Percentiles rank a stretch among this genome's conserved stretches.
Evolutionary conservation across 1,139 yeast genomes (phyloP).

Genomic region (Zygoascus sp.): DNA sequence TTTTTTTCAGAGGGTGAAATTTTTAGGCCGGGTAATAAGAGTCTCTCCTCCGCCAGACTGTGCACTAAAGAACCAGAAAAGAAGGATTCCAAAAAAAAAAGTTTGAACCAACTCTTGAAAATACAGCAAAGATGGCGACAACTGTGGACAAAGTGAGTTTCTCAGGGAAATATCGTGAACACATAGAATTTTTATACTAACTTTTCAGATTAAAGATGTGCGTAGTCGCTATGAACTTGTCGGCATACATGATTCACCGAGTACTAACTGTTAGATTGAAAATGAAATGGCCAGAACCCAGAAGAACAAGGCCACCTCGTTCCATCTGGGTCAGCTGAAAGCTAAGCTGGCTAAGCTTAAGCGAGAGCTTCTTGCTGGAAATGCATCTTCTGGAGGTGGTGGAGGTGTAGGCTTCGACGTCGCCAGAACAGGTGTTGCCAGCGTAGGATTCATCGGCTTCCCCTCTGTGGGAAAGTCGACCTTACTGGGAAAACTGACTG

Average conservation of each 20-base stretch:
- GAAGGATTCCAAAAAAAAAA: not conserved
- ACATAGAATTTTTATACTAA: too few species aligned
- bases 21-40: constrained; percentile 15
- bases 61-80: not conserved
- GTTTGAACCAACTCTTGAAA: not conserved
- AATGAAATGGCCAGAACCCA: constrained; percentile 95
- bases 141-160: constrained; percentile 62
- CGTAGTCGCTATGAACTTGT: constrained; percentile 1
- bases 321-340: constrained; percentile 93
- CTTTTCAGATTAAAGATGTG: constrained; percentile 23
- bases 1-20: constrained; percentile 8
- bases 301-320: constrained; percentile 92
- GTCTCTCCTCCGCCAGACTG: too few species aligned
- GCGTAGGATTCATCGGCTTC: constrained; percentile 96
- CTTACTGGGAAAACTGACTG: constrained; percentile 78
- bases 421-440: constrained; percentile 94
- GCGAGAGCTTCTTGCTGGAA: constrained; percentile 81
- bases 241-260: not conserved
- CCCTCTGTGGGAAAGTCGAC: constrained; percentile 97
- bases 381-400: constrained; percentile 77
- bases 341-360: constrained; percentile 93
- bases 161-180: not conserved
- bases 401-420: constrained; percentile 93
- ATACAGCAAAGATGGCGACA: constrained; percentile 50
- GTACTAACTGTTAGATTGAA: constrained; percentile 62